Evolutionary conservation across 805 yeast species (phyloP).

Genomic region (Spathaspora sp.): DNA sequence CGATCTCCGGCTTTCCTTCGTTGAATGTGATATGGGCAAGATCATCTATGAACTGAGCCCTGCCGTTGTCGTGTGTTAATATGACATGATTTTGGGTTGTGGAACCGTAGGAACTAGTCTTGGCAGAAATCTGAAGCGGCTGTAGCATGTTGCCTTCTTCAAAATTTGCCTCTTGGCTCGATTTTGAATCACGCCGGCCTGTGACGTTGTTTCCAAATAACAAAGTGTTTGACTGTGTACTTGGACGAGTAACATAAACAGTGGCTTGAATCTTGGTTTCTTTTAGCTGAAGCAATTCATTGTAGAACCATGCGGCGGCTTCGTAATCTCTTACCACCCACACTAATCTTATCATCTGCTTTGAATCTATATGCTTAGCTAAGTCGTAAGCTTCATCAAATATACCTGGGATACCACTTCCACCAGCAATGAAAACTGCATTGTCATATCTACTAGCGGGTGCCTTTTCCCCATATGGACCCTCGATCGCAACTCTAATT

Average conservation of each 20-base stretch:
- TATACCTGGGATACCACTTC: slow-evolving; percentile 42
- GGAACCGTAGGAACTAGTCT: not conserved
- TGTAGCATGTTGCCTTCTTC: not conserved
- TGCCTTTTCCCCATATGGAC: slow-evolving; percentile 34
- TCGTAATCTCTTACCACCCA: slow-evolving; percentile 62
- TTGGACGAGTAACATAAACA: slow-evolving; percentile 26
- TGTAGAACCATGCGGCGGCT: slow-evolving; percentile 46
- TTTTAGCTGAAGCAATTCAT: slow-evolving; percentile 31
- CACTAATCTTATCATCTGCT: slow-evolving; percentile 37
- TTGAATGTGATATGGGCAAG: slow-evolving; percentile 31
- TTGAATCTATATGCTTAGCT: slow-evolving; percentile 4
- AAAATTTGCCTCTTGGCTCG: not conserved
- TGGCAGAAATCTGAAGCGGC: not conserved
- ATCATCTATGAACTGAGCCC: not conserved
- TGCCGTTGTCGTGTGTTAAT: not conserved
- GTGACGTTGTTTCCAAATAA: not conserved
- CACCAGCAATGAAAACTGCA: slow-evolving; percentile 37
- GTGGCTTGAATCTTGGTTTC: slow-evolving; percentile 20
- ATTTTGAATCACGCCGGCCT: not conserved
- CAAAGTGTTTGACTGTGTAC: not conserved
- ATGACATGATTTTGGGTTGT: not conserved
- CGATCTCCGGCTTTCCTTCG: slow-evolving; percentile 48
- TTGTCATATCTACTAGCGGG: slow-evolving; percentile 25
- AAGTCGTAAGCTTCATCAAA: slow-evolving; percentile 29
- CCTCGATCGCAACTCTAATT: slow-evolving; percentile 35